phyloP scores from a whole-genome alignment of 225 moss, liverwort and hornwort genomes.

The Ulota crispa region DNA sequence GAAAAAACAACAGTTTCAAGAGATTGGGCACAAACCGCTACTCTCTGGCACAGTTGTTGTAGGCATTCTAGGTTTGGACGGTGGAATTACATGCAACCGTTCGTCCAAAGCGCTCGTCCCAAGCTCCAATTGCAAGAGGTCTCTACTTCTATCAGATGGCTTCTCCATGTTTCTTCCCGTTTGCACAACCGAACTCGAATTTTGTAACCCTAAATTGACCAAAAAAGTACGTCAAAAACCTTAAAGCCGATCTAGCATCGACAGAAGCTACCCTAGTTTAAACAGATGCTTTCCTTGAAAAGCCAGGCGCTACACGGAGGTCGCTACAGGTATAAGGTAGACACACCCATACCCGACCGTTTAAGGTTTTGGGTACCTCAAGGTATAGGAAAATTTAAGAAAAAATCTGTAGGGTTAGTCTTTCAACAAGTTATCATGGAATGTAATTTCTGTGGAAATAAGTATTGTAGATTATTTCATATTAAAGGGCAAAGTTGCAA shows the following conservation, averaged over 20 bases:
- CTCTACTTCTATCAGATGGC: conserved; percentile 32
- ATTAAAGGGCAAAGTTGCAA: no score
- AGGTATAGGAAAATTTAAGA: no score
- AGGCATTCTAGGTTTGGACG: conserved; percentile 35
- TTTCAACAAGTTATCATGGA: no score
- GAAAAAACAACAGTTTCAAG: neutral
- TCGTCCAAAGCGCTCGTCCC: conserved; percentile 41
- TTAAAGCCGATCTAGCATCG: neutral
- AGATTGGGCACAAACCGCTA: conserved; percentile 35
- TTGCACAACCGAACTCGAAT: neutral
- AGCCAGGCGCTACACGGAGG: no score
- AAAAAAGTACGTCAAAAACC: neutral
- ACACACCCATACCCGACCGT: no score
- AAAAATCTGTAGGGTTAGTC: no score
- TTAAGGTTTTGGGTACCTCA: no score
- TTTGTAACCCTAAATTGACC: neutral
- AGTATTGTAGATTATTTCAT: no score
- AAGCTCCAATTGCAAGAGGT: conserved; percentile 55
- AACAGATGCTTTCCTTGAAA: no score
- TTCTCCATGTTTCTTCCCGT: conserved; percentile 22
- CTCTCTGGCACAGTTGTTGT: conserved; percentile 47
- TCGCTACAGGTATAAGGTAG: no score
- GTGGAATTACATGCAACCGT: conserved; percentile 40
- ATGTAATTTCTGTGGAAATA: no score
- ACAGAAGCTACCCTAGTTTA: neutral